These are phyloP conservation scores for Pestalotiopsis fici DNA, from an alignment of 2,329 filamentous ascomycete genomes.

Conservation along the genomic window DNA sequence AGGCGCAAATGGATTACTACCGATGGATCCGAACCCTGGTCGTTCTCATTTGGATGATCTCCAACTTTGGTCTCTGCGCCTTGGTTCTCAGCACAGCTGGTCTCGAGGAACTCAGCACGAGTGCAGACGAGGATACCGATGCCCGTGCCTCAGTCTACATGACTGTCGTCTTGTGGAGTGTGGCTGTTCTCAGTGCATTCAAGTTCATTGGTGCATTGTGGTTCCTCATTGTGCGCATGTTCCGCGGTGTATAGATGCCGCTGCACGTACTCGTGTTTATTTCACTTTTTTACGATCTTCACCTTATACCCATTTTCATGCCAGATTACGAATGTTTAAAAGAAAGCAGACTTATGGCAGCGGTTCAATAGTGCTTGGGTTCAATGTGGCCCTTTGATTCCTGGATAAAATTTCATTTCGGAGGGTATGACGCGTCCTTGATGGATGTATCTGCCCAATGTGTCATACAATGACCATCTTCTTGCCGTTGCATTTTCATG, in stretches of 20 bases:
- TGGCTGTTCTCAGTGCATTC: constrained; percentile 80
- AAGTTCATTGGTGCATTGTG: constrained; percentile 86
- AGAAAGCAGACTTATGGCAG: not conserved
- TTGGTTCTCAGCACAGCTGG: constrained; percentile 86
- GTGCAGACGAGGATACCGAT: constrained; percentile 44
- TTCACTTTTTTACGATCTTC: not conserved
- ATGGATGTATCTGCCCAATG: not conserved
- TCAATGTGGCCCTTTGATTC: not conserved
- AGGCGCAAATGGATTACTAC: constrained; percentile 98
- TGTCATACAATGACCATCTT: not conserved
- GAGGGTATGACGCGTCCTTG: not conserved
- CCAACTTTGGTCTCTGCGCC: constrained; percentile 85
- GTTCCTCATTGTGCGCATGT: constrained; percentile 89
- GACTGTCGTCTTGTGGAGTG: constrained; percentile 84
- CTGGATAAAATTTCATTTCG: not conserved
- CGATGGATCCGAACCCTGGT: constrained; percentile 91
- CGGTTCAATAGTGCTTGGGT: not conserved
- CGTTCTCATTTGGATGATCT: constrained; percentile 94
- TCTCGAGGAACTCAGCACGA: constrained; percentile 64
- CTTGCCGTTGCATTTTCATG: not conserved
- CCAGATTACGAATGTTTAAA: not conserved
- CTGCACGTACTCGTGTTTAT: not conserved
- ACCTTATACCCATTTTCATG: constrained; percentile 1
- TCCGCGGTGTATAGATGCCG: constrained; percentile 63
- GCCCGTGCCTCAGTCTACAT: constrained; percentile 79